Base-by-base conservation (phyloP, 2,329 filamentous ascomycete genomes). In the Xylaria sp. region DNA sequence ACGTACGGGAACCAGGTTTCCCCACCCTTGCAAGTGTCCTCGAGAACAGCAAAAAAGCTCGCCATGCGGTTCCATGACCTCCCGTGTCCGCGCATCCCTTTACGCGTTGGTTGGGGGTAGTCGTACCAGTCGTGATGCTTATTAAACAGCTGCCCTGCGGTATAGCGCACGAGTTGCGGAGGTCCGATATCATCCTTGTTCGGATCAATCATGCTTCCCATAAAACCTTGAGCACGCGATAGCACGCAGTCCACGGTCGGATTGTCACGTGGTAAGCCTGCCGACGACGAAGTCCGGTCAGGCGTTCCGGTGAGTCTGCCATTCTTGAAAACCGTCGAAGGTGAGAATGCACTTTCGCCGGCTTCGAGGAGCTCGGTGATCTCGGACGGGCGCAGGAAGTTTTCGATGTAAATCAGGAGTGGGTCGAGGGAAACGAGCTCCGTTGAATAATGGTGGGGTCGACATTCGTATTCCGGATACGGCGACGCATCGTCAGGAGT, bases 1-100 rank as follows among this genome's bases (percentile, higher is more conserved):
- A 81, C 70, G 41, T 76, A 72, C 0, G 81, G 81, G 46, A 83
- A 83, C 73, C 80, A 78, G 4, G 82, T 83, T 76, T 83, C 81
- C 0, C 81, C 81, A 1, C 75, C 80, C 0, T 76, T 76, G 67
- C 81, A 83, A 41, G 74, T 72, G 45, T 82, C 81, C 66, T 82
- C 74, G 55, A 83, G 68, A 10, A 81, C 77, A n/a, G 78, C 80
- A 56, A 83, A 81, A 75, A 83, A 81, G 69, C 79, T 82, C 15
- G 81, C 81, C 1, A 81, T 52, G 2, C 81, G 78, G 59, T 83
- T 83, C 75, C 75, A 77, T 8, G 68, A 66, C 6, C 65, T 56
- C 4, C 74, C 74, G 13, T 48, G 68, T 1, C 75, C 74, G 18
- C 59, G 57, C 72, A 71, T 71, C 25, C 70, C 73, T 32, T 36